Percentiles rank a stretch among this genome's conserved stretches.
phyloP scores from a whole-genome alignment of 345 rosid species.

The Streptanthus diversifolius region DNA sequence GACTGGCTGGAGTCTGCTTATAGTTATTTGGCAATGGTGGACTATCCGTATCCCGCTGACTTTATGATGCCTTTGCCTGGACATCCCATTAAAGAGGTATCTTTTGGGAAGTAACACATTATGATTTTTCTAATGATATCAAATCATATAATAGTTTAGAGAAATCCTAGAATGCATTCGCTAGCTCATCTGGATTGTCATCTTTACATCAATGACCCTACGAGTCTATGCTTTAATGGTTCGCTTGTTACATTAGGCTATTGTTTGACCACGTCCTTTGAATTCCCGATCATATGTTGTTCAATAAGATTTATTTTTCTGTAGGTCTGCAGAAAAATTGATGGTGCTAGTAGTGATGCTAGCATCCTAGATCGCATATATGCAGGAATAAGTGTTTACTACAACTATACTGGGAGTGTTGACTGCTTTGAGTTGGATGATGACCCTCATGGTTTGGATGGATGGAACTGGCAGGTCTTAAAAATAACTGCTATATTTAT shows the following conservation, averaged over 20 bases:
- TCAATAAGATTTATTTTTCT: not conserved
- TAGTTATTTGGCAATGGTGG: constrained; percentile 89
- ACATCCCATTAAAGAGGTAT: constrained; percentile 87
- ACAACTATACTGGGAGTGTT: constrained; percentile 73
- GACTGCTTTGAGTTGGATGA: constrained; percentile 83
- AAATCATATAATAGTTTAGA: not conserved
- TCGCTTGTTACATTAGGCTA: not conserved
- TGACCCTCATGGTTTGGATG: constrained; percentile 92
- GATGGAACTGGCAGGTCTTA: constrained; percentile 93
- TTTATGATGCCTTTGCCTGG: constrained; percentile 99
- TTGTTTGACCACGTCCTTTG: not conserved
- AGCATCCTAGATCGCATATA: constrained; percentile 67
- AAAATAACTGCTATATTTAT: not conserved
- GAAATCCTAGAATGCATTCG: not conserved
- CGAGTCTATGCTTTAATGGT: not conserved
- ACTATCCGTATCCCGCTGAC: constrained; percentile 76
- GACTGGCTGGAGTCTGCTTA: constrained; percentile 86
- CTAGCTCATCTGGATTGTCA: not conserved
- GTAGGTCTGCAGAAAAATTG: constrained; percentile 80
- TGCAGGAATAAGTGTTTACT: constrained; percentile 64
- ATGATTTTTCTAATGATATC: not conserved
- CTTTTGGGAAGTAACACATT: not conserved
- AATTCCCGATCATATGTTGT: not conserved
- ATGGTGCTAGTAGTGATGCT: constrained; percentile 47
- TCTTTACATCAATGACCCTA: not conserved